These are phyloP conservation scores for Paecilomyces dactylethromorphus DNA, from an alignment of 2,329 filamentous ascomycete species.

Conservation along the genomic window DNA sequence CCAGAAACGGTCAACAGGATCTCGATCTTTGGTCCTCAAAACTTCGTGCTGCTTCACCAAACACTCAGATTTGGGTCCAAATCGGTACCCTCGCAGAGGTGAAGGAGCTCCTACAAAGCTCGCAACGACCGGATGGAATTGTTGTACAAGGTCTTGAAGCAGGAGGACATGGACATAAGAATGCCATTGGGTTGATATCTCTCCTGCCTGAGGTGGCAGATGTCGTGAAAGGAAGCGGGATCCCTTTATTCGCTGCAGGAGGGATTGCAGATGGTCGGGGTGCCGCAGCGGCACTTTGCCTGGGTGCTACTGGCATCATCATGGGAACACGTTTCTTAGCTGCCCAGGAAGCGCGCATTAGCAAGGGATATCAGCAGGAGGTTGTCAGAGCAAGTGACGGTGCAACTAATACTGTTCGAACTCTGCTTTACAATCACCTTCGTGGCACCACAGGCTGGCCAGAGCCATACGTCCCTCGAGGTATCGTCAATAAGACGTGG, in stretches of 20 bases:
- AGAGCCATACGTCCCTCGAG: conserved; percentile 51
- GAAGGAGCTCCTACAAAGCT: conserved; percentile 28
- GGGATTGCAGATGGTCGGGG: no score
- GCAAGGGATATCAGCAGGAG: conserved; percentile 46
- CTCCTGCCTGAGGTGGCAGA: conserved; percentile 49
- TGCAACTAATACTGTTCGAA: conserved; percentile 44
- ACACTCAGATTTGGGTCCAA: conserved; percentile 50
- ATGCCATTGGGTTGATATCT: conserved; percentile 44
- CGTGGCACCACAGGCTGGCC: conserved; percentile 57
- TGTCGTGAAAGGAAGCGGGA: conserved; percentile 35
- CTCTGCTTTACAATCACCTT: conserved; percentile 49
- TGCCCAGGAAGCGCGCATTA: conserved; percentile 43
- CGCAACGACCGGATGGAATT: conserved; percentile 43
- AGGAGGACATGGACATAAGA: conserved; percentile 48
- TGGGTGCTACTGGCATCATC: no score
- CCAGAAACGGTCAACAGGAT: conserved; percentile 23
- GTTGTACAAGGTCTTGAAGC: conserved; percentile 51
- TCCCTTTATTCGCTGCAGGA: no score
- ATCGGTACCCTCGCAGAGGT: conserved; percentile 48
- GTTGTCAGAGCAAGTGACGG: conserved; percentile 47
- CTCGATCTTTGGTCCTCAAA: conserved; percentile 39
- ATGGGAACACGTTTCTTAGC: conserved; percentile 35
- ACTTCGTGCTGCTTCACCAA: conserved; percentile 35
- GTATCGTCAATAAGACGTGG: conserved; percentile 52
- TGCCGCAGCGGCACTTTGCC: no score